Base-by-base conservation (phyloP, 2,329 filamentous ascomycete genomes). In the Colletotrichum eleusines region DNA sequence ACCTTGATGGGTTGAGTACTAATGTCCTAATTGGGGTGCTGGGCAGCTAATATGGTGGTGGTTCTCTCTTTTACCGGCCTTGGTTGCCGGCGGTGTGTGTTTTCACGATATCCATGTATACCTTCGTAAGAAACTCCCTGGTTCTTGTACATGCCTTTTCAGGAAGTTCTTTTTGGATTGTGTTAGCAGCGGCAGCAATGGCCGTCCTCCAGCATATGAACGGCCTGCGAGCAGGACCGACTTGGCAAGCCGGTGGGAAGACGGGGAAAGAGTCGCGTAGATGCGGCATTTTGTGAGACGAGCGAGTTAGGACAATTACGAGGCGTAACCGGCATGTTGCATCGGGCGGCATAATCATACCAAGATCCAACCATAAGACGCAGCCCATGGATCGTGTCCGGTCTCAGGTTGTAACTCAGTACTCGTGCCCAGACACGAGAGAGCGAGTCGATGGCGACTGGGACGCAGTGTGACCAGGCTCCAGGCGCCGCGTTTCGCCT, bases 1-100 rank as follows among this genome's bases (percentile, higher is more conserved):
- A 71, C 68, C 51, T 63, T 71, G 7, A 69, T 69, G 68, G 68
- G 57, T 46, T 61, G 53, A 66, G 66, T 35, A 12, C 35, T 16
- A 42, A 31, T 31, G 31, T 16, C 20, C 26, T n/a, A 9, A 31
- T 46, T 16, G 23, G 40, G 31, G 40, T 20, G 31, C 18, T 14
- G 31, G 31, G 2, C 23, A 33, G n/a, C 40, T 26, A 3, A 23
- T 50, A 18, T 50, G 44, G 31, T 38, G 20, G 42, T 6, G 33
- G n/a, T 12, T 48, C 23, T 33, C 20, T 16, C 35, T 42, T 38
- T 33, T 50, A 2, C 12, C 35, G 7, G 14, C 12, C n/a, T 2
- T 4, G 23, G 7, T 11, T 54, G 23, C 12, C 12, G n/a, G 33
- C 53, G 33, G 53, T 33, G 20, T 55, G 31, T 55, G 31, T 7